These are phyloP conservation scores for Vanrija sp. DNA, from an alignment of 1,284 basidiomycete genomes.

Conservation along the genomic window DNA sequence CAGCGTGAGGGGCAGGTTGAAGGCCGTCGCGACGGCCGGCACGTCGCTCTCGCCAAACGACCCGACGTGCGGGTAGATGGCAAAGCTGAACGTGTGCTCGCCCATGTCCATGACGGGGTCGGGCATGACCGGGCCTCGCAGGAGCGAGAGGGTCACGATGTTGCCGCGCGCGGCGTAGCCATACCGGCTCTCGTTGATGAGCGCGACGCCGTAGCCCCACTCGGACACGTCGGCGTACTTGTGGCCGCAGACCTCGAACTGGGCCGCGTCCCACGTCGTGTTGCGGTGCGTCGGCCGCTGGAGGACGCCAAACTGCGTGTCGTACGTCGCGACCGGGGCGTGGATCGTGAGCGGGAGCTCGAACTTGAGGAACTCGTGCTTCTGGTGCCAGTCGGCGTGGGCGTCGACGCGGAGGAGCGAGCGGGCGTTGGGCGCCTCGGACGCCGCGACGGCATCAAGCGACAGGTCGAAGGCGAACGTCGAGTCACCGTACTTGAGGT, in stretches of 20 bases:
- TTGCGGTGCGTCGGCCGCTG: constrained; percentile 90
- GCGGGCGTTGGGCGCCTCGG: neutral
- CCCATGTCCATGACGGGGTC: constrained; percentile 55
- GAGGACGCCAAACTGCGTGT: constrained; percentile 87
- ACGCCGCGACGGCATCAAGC: constrained; percentile 62
- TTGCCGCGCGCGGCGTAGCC: constrained; percentile 46
- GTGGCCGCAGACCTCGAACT: constrained; percentile 70
- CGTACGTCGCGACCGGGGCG: constrained; percentile 77
- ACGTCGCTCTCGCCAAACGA: constrained; percentile 62
- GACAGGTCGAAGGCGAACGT: constrained; percentile 62
- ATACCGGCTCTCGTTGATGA: constrained; percentile 87
- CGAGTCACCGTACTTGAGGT: constrained; percentile 70
- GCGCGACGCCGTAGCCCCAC: constrained; percentile 83
- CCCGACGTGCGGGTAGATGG: constrained; percentile 73
- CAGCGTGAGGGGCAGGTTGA: constrained; percentile 67
- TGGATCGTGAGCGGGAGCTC: constrained; percentile 84
- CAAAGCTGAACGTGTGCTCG: constrained; percentile 75
- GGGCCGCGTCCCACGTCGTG: constrained; percentile 63
- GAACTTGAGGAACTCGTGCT: constrained; percentile 83
- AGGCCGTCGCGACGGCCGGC: constrained; percentile 64
- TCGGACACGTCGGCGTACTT: constrained; percentile 56
- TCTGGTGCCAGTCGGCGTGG: constrained; percentile 71
- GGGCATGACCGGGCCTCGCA: constrained; percentile 83
- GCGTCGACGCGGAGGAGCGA: constrained; percentile 68
- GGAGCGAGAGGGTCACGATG: constrained; percentile 60